Base-by-base conservation (phyloP, 768 basidiomycete species). In the Naganishia onofrii region DNA sequence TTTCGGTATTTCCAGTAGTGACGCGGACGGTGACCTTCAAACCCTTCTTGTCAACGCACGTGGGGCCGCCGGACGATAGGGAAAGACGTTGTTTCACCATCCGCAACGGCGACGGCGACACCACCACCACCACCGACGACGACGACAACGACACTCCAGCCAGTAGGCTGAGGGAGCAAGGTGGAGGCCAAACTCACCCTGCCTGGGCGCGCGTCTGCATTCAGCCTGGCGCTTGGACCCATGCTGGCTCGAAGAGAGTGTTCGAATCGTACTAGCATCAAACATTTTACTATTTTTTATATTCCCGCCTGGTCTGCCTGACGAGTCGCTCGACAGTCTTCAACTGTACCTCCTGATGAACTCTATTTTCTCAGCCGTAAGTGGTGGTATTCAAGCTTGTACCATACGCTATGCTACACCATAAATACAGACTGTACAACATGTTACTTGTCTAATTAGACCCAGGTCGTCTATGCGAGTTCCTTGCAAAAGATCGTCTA, bases 1-100 rank as follows among this genome's bases (percentile, higher is more conserved):
- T 58, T 28, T 36, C 48, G 48, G 48, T 51, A 51, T n/a, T 51
- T 51, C 48, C 15, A 51, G 48, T 51, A 51, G 48, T 51, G 48
- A 51, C 48, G 48, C 48, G 23, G 48, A 51, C 48, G 48, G 48
- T 51, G n/a, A 12, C 42, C 42, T 42, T 42, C 15, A 46, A 46
- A 46, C 15, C 3, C 48, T 51, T 51, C 48, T 26, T 51, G 6
- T n/a, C 48, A 26, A 26, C 23, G 48, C 23, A 12, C 48, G 48
- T 51, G 48, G 48, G 48, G 48, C 48, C 48, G n/a, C 15, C n/a
- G 12, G 17, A 46, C 13, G 15, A 3, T 46, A 15, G 44, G 44
- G 44, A 51, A 51, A 42, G n/a, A 21, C 23, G 48, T 23, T 51
- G 48, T 51, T 51, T 51, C 48, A 51, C 48, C 48, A 51, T 26